Evolutionary conservation across 1,284 basidiomycete species (phyloP).

Genomic region (Papiliotrema fonsecae): DNA sequence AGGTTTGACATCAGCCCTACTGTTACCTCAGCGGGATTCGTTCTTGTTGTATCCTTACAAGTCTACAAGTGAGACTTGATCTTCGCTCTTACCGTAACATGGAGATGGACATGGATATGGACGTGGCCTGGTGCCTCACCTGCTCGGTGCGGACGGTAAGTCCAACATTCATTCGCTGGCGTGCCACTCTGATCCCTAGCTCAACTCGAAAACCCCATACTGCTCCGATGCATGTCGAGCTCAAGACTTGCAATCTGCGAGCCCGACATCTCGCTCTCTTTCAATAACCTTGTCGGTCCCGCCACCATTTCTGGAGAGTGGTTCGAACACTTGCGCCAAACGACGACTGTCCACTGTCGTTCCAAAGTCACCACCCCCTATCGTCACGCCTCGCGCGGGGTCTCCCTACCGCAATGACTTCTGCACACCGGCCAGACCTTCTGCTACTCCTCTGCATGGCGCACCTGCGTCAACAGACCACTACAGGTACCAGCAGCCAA

Average conservation of each 20-base stretch:
- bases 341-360: constrained; percentile 2
- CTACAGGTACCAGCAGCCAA: neutral
- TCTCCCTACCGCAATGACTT: neutral
- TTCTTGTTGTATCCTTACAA: neutral
- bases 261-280: constrained; percentile 4
- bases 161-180: neutral
- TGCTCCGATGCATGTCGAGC: constrained; percentile 37
- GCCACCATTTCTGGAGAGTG: constrained; percentile 7
- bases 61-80: neutral
- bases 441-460: neutral
- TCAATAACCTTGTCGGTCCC: constrained; percentile 29
- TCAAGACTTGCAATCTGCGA: constrained; percentile 19
- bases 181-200: constrained; percentile 18
- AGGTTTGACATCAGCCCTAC: neutral
- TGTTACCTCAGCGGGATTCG: neutral
- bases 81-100: neutral
- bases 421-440: neutral
- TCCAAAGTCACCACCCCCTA: constrained; percentile 2
- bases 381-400: constrained; percentile 9
- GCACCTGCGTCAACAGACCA: neutral
- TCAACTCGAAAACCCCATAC: constrained; percentile 32
- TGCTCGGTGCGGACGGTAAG: constrained; percentile 40
- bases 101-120: constrained; percentile 26
- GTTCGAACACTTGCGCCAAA: constrained; percentile 5
- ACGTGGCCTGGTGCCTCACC: constrained; percentile 32